These are phyloP conservation scores for Fraxinus americana DNA, from an alignment of 257 asterid species.

Conservation along the genomic window DNA sequence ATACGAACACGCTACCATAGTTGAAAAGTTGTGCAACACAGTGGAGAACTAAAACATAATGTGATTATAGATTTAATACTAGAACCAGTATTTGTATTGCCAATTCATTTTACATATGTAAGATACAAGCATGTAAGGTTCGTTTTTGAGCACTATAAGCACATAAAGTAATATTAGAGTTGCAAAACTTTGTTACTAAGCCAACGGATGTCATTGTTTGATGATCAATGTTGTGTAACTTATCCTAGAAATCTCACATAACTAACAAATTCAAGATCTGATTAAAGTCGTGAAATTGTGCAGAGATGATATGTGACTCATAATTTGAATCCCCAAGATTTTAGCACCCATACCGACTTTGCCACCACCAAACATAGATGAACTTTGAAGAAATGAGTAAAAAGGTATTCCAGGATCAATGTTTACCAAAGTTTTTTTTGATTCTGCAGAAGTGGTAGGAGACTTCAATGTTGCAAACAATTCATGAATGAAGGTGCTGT, in stretches of 20 bases:
- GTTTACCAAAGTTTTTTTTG: slow-evolving; percentile 76
- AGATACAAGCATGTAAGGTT: neutral
- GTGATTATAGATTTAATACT: too few relatives aligned
- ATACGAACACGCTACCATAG: too few relatives aligned
- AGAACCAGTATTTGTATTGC: neutral
- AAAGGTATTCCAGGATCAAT: neutral
- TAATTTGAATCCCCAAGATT: neutral
- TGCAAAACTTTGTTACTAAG: neutral
- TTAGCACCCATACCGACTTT: neutral
- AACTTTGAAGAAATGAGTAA: neutral
- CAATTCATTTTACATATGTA: neutral
- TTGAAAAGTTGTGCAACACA: too few relatives aligned
- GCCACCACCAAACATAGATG: neutral
- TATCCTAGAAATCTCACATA: neutral
- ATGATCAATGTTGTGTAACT: neutral
- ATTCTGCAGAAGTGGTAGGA: slow-evolving; percentile 57
- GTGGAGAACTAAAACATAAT: neutral
- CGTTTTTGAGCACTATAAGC: neutral
- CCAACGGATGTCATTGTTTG: neutral
- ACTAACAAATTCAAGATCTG: neutral
- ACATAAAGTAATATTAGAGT: neutral
- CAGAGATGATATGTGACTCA: neutral
- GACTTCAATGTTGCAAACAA: slow-evolving; percentile 81
- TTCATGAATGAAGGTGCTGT: slow-evolving; percentile 78
- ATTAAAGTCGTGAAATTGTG: neutral